phyloP scores from a whole-genome alignment of 208 protist genomes.

The Crithidia thermophila region DNA sequence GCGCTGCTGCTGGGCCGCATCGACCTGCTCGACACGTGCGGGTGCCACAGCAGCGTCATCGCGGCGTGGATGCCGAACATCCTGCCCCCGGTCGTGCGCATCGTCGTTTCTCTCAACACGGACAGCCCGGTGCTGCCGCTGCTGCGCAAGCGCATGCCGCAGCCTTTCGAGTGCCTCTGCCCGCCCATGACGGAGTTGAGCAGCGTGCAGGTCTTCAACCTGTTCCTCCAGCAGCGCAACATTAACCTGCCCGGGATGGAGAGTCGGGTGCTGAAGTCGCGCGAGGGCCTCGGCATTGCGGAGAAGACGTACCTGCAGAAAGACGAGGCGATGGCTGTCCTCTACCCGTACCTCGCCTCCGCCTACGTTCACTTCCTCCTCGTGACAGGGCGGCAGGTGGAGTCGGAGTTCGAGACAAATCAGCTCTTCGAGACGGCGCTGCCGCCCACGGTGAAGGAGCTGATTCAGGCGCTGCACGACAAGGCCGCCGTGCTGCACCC shows the following conservation, averaged over 20 bases:
- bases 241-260: conserved; percentile 50
- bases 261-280: conserved; percentile 16
- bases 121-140: conserved; percentile 66
- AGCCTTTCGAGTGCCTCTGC: conserved; percentile 83
- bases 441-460: conserved; percentile 51
- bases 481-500: conserved; percentile 47
- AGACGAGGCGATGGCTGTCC: conserved; percentile 50
- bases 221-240: conserved; percentile 26
- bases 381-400: conserved; percentile 27
- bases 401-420: conserved; percentile 46
- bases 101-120: conserved; percentile 71
- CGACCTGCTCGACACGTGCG: conserved; percentile 63
- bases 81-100: conserved; percentile 53
- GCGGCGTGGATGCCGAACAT: conserved; percentile 76
- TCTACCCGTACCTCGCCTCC: conserved; percentile 61
- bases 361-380: conserved; percentile 56
- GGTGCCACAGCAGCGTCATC: conserved; percentile 35
- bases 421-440: conserved; percentile 51
- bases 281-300: conserved; percentile 44
- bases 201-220: conserved; percentile 49
- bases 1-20: conserved; percentile 61
- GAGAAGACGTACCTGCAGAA: conserved; percentile 77
- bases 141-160: conserved; percentile 70
- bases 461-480: conserved; percentile 49
- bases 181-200: conserved; percentile 53